phyloP scores from a whole-genome alignment of 2,329 filamentous ascomycete genomes.

The Cordyceps cateniannulata region DNA sequence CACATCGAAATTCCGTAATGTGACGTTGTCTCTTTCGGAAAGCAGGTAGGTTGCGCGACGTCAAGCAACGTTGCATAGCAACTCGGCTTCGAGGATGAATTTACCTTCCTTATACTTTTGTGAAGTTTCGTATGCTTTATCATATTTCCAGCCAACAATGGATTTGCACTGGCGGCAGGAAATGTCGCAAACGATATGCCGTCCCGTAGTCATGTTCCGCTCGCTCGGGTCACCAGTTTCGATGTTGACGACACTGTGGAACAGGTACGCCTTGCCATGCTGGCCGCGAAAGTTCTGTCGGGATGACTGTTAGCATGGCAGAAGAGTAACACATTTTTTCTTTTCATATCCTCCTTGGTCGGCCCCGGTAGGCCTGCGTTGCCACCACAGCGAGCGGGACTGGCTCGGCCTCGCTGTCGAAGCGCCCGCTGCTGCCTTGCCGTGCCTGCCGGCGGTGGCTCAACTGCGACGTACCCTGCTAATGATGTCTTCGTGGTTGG shows the following conservation, averaged over 20 bases:
- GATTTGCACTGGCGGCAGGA: constrained; percentile 84
- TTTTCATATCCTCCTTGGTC: not conserved
- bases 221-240: constrained; percentile 78
- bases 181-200: constrained; percentile 92
- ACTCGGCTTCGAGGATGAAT: constrained; percentile 88
- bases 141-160: constrained; percentile 97
- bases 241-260: constrained; percentile 90
- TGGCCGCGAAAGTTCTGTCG: constrained; percentile 92
- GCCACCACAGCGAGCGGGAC: not conserved
- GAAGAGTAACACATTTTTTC: not conserved
- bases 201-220: constrained; percentile 95
- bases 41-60: not conserved
- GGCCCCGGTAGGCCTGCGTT: not conserved
- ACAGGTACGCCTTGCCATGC: constrained; percentile 96
- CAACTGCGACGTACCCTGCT: constrained; percentile 60
- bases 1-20: not conserved
- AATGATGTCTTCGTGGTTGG: constrained; percentile 93
- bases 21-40: not conserved
- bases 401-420: not conserved
- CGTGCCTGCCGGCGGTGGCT: not conserved
- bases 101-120: constrained; percentile 99
- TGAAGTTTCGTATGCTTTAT: constrained; percentile 84
- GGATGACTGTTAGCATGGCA: not conserved
- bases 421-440: not conserved
- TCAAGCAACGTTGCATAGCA: constrained; percentile 71